Conservation (phyloP, 2,329 filamentous ascomycete species). For the Aspergillus sp. region DNA sequence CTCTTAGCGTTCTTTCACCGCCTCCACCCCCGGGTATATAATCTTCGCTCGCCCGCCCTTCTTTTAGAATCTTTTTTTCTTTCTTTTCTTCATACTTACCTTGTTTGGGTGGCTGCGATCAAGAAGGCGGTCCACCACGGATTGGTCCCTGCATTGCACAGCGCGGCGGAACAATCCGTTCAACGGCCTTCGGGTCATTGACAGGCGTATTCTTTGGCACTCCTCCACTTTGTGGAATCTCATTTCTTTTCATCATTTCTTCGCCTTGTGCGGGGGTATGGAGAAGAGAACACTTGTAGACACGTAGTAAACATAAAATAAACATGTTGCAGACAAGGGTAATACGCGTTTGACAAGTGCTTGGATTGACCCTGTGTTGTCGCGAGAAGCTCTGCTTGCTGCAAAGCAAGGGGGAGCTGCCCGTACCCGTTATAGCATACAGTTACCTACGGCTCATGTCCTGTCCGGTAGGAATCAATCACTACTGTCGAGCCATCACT, state of each 20-base stretch:
- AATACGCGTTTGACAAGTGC: too few relatives aligned
- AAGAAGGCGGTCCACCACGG: slow-evolving; percentile 48
- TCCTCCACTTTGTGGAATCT: slow-evolving; percentile 29
- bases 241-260: slow-evolving; percentile 46
- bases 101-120: slow-evolving; percentile 53
- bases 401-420: too few relatives aligned
- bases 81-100: slow-evolving; percentile 55
- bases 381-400: too few relatives aligned
- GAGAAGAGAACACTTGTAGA: slow-evolving; percentile 30
- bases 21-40: slow-evolving; percentile 33
- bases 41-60: slow-evolving; percentile 12
- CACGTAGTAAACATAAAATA: not conserved
- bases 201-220: slow-evolving; percentile 55
- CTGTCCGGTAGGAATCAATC: too few relatives aligned
- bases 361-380: too few relatives aligned
- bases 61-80: slow-evolving; percentile 33
- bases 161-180: slow-evolving; percentile 53
- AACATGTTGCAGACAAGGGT: too few relatives aligned
- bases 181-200: slow-evolving; percentile 53
- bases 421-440: too few relatives aligned
- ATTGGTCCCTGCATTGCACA: slow-evolving; percentile 61
- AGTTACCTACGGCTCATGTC: too few relatives aligned
- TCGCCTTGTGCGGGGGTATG: slow-evolving; percentile 38
- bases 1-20: slow-evolving; percentile 23
- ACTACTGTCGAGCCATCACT: too few relatives aligned